These are phyloP conservation scores for Hsuehochloa calcarea DNA, from an alignment of 176 grass and related monocot species.

Conservation along the genomic window DNA sequence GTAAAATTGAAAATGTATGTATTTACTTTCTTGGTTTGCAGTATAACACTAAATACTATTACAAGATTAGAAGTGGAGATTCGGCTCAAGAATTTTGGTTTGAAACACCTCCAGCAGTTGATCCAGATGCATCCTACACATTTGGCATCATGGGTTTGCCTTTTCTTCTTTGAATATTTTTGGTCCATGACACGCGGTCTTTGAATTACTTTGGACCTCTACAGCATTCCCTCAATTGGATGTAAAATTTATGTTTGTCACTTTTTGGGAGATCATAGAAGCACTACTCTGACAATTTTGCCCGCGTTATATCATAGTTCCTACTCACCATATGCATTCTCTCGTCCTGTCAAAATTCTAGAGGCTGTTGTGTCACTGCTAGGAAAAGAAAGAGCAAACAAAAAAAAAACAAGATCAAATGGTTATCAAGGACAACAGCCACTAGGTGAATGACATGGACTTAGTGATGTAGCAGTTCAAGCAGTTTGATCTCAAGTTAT, in stretches of 20 bases:
- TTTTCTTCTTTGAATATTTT: constrained; percentile 12
- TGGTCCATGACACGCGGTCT: background rate
- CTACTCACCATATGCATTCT: background rate
- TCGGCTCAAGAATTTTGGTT: constrained; percentile 92
- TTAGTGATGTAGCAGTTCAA: background rate
- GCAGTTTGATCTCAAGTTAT: background rate
- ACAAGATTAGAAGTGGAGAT: constrained; percentile 74
- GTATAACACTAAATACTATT: constrained; percentile 90
- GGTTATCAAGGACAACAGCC: background rate
- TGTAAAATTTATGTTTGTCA: no score
- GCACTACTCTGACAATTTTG: background rate
- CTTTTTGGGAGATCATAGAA: no score
- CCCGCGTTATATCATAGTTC: background rate
- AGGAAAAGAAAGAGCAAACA: background rate
- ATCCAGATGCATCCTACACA: constrained; percentile 74
- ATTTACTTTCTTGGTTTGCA: constrained; percentile 42
- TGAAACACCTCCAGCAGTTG: constrained; percentile 78
- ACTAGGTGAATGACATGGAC: background rate
- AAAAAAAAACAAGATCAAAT: background rate
- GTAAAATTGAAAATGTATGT: background rate
- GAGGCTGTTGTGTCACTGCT: background rate
- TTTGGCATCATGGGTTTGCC: constrained; percentile 93
- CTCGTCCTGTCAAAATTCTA: background rate
- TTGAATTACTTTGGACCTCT: constrained; percentile 15
- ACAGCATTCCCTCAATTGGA: background rate